Percentiles rank a stretch among this genome's conserved stretches.
phyloP scores from a whole-genome alignment of 495 filamentous ascomycete genomes.

The Haplographium delicatum region DNA sequence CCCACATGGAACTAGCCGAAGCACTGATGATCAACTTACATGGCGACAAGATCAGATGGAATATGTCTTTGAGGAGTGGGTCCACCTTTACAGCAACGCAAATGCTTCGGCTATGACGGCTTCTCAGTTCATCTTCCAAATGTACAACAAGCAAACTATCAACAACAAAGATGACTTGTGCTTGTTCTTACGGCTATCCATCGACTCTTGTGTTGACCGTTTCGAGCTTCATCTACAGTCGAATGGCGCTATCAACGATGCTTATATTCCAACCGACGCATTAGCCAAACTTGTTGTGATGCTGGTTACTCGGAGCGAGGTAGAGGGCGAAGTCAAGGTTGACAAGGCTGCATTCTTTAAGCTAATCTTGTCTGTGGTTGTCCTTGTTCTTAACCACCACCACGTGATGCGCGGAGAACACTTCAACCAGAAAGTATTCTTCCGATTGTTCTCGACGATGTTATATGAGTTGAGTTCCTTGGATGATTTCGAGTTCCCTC shows the following conservation, averaged over 20 bases:
- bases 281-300: constrained; percentile 76
- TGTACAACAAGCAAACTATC: constrained; percentile 68
- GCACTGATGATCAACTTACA: constrained; percentile 43
- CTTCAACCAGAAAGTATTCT: constrained; percentile 87
- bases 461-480: constrained; percentile 53
- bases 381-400: constrained; percentile 80
- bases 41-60: constrained; percentile 74
- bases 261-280: constrained; percentile 75
- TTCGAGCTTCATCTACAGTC: constrained; percentile 65
- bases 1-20: constrained; percentile 43
- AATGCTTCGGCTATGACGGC: constrained; percentile 65
- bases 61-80: constrained; percentile 94
- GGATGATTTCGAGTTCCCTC: constrained; percentile 31
- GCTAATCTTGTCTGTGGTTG: constrained; percentile 65
- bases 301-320: constrained; percentile 62
- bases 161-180: constrained; percentile 65
- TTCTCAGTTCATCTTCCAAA: constrained; percentile 75
- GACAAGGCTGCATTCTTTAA: constrained; percentile 65
- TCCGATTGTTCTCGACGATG: constrained; percentile 81
- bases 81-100: constrained; percentile 69
- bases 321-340: constrained; percentile 49
- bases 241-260: constrained; percentile 58
- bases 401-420: constrained; percentile 73
- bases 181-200: constrained; percentile 72
- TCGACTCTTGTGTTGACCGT: constrained; percentile 70